Base-by-base conservation (phyloP, 805 yeast species). In the Saccharomyces paradoxus region DNA sequence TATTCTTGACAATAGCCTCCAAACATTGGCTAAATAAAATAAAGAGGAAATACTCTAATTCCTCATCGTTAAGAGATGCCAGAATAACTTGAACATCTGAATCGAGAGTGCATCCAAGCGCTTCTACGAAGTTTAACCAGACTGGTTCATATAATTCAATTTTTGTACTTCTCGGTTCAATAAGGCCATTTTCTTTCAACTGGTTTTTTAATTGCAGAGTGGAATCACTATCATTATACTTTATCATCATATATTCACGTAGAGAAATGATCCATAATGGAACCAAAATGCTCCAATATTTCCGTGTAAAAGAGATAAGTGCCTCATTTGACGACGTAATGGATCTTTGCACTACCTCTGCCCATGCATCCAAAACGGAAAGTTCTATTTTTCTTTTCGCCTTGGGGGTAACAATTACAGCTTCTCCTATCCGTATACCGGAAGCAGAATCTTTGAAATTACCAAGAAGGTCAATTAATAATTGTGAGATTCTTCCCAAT, bases 11-110 rank as follows among this genome's bases (percentile, higher is more conserved):
- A 57, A 90, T 74, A 0, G 86, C 80, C 61, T 88, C 96, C 50
- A 90, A 77, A 66, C 96, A 89, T 60, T 88, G 87, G 10, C 96
- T 87, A 71, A 86, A 87, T 44, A 91, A 68, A 30, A 90, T 84
- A 64, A 89, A 87, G 69, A 87, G 84, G 60, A 90, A 87, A 57
- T 81, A 81, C 4, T 78, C 75, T 1, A 81, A 72, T 57, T 84
- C 90, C 10, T 78, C 82, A 17, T 56, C 31, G 4, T 76, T 78
- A 48, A 88, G 67, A 37, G 81, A 74, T 1, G 74, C 71, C 5
- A 73, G 67, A 21, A 86, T 74, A 12, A 75, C 65, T 0, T 69
- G 60, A 1, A 77, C 72, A 57, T 84, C 76, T 22, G 72, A 74
- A 46, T 82, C 82, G 46, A 86, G 74, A 44, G 87, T 74, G 8